Evolutionary conservation across 1,284 basidiomycete species (phyloP), one percentile per base, ranked within the genome.

Genomic region (Microbotryum lychnidis-dioicae): DNA sequence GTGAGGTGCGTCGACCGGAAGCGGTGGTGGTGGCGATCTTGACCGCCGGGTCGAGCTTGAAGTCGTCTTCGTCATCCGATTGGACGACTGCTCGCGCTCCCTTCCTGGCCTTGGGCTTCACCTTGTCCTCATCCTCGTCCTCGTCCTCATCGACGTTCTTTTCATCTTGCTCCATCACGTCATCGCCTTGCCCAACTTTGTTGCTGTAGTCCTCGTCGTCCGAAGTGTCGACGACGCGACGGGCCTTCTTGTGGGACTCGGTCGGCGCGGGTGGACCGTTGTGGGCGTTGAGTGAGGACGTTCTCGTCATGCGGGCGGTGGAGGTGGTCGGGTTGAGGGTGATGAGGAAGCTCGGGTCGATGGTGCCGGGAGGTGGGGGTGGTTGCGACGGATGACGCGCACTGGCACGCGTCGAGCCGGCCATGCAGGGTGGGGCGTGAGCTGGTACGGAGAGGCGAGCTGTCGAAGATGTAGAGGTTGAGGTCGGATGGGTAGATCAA

Each of bases 31-130:
- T 57, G n/a, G 54, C 25, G 14, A 54, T 50, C 14, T 46, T 60
- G 2, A 79, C 82, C 51, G 82, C 83, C 2, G 79, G 82, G 62
- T 82, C 81, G 4, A 76, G 80, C 14, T 84, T 83, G 7, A 75
- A 79, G 10, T 76, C 78, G 1, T 81, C 80, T 1, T 79, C 78
- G 6, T 79, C 74, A 50, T 81, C 80, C 14, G 37, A 42, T 18
- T 42, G 37, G 37, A 42, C 37, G 37, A 42, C 37, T 16, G 37
- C 14, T 42, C 37, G 37, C 10, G 9, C 37, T 42, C 37, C 37
- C 37, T 42, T 42, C 12, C 16, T 42, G 37, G 54, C 50, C 46
- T 53, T 54, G 16, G 27, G 49, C 16, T 50, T 48, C 25, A 49
- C 44, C 20, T 44, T 47, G 12, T 50, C 56, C 16, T 61, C 49